Conservation (phyloP, 2,329 filamentous ascomycete species). For the Calycina herbarum region DNA sequence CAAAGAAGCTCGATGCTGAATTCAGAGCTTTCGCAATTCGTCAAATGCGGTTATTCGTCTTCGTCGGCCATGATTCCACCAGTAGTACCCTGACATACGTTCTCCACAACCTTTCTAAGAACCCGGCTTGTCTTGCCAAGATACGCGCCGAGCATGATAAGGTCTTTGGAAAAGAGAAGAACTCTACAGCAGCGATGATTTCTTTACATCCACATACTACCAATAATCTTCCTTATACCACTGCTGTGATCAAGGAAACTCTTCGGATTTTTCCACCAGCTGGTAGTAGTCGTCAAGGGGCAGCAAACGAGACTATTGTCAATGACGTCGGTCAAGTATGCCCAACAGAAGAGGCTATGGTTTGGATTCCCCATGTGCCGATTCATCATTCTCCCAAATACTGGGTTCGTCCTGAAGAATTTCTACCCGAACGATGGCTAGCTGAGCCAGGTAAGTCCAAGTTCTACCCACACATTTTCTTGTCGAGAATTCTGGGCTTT, state of each 20-base stretch:
- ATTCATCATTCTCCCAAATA: neutral
- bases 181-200: neutral
- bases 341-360: neutral
- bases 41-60: neutral
- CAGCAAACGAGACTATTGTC: neutral
- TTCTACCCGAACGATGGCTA: neutral
- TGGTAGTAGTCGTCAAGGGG: neutral
- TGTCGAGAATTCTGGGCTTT: no score
- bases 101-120: neutral
- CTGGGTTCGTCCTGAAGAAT: neutral
- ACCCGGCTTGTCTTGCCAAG: neutral
- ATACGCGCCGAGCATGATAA: neutral
- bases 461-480: no score
- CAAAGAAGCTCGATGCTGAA: neutral
- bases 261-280: neutral
- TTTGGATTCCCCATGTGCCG: neutral
- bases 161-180: neutral
- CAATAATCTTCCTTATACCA: neutral
- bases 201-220: neutral
- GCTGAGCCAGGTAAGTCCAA: neutral
- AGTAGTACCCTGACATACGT: neutral
- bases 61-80: neutral
- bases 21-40: neutral
- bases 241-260: neutral
- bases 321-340: neutral